Conservation (phyloP, 805 yeast species). For the Saccharomycopsis selenospora region DNA sequence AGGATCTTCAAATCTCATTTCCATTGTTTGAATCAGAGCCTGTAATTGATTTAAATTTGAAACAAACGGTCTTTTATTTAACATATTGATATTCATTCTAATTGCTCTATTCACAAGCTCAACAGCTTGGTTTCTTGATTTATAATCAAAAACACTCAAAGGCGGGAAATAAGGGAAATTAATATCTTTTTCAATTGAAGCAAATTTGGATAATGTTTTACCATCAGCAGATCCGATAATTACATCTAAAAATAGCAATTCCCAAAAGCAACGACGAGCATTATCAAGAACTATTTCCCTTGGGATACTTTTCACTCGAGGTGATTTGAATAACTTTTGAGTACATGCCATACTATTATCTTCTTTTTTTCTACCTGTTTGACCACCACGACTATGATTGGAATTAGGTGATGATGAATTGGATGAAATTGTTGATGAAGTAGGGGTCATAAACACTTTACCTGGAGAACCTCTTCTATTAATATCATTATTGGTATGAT, state of each 20-base stretch:
- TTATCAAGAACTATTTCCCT: conserved; percentile 23
- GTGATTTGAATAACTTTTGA: conserved; percentile 24
- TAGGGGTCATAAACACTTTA: conserved; percentile 1
- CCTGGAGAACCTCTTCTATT: background rate
- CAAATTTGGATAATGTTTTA: conserved; percentile 34
- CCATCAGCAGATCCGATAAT: conserved; percentile 51
- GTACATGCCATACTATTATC: too few species aligned
- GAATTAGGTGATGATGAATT: background rate
- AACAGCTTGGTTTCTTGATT: conserved; percentile 39
- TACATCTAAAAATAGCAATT: conserved; percentile 43
- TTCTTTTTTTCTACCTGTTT: too few species aligned
- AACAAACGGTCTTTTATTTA: conserved; percentile 33
- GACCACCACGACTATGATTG: too few species aligned
- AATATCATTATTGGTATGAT: background rate
- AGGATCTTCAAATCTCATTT: conserved; percentile 39
- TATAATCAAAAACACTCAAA: conserved; percentile 37
- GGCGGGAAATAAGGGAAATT: conserved; percentile 36
- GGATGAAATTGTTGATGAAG: conserved; percentile 3
- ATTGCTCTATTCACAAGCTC: conserved; percentile 45
- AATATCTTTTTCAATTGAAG: conserved; percentile 27
- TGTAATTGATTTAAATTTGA: conserved; percentile 34
- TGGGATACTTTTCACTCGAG: conserved; percentile 13
- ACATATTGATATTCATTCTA: conserved; percentile 39
- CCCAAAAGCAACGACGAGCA: conserved; percentile 46
- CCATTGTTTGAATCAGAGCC: conserved; percentile 46